Conservation (phyloP, 1,139 yeast species). For the Saccharomyces hybrid region DNA sequence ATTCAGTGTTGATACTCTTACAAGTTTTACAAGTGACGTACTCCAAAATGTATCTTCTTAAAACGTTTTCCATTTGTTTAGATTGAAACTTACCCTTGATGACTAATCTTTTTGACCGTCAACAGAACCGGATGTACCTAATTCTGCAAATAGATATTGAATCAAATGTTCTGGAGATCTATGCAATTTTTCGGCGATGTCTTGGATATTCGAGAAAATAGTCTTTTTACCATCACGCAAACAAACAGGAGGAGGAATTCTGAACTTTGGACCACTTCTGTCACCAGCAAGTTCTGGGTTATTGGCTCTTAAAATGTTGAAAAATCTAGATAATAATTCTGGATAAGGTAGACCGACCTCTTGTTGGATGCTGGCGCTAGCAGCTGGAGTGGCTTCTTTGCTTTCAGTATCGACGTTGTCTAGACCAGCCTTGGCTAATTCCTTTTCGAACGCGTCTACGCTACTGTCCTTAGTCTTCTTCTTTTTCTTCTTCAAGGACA, state of each 20-base stretch:
- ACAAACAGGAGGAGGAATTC: conserved; percentile 96
- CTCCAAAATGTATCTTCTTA: conserved; percentile 93
- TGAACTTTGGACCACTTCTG: conserved; percentile 83
- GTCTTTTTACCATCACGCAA: conserved; percentile 98
- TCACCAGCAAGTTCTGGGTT: conserved; percentile 98
- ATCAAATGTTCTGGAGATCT: conserved; percentile 96
- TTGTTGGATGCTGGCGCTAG: conserved; percentile 31
- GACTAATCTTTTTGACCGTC: conserved; percentile 94
- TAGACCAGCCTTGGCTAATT: conserved; percentile 85
- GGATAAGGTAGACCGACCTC: conserved; percentile 68
- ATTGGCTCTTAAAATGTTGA: conserved; percentile 75
- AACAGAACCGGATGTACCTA: conserved; percentile 98
- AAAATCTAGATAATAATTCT: conserved; percentile 73
- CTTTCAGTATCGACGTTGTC: conserved; percentile 39
- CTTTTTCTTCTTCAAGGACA: conserved; percentile 78
- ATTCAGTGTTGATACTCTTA: conserved; percentile 92
- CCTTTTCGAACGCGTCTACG: conserved; percentile 77
- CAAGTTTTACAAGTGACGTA: conserved; percentile 98
- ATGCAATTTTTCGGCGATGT: conserved; percentile 86
- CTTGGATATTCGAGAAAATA: conserved; percentile 90
- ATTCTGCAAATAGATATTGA: conserved; percentile 93
- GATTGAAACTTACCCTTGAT: conserved; percentile 98
- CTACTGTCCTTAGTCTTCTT: conserved; percentile 51
- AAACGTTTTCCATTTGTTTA: conserved; percentile 91
- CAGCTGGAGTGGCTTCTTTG: conserved; percentile 31